Conservation (phyloP, 2,329 filamentous ascomycete species). For the Colletotrichum filicis region DNA sequence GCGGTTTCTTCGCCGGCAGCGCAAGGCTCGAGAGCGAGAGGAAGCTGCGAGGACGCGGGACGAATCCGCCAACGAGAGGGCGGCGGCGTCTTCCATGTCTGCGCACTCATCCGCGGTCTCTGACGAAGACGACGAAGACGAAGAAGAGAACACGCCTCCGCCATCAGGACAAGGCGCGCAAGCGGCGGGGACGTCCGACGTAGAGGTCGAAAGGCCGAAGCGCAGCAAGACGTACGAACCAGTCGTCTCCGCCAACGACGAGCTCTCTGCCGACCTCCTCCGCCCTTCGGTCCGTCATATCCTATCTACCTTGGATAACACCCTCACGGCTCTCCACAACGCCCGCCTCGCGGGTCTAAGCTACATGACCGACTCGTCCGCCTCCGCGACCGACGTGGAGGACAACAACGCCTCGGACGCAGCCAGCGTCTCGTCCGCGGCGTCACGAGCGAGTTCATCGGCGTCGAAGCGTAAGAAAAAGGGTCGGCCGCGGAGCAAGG, state of each 20-base stretch:
- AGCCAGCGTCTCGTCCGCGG: conserved; percentile 9
- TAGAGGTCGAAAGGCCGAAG: background rate
- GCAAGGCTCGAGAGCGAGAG: conserved; percentile 7
- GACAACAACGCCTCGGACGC: conserved; percentile 20
- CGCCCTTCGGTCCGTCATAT: conserved; percentile 77
- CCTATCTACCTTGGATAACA: conserved; percentile 73
- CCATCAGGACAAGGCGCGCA: background rate
- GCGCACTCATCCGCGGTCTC: background rate
- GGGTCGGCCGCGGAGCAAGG: conserved; percentile 15
- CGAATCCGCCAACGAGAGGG: background rate
- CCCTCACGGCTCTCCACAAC: conserved; percentile 78
- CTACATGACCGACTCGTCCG: conserved; percentile 51
- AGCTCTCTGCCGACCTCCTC: conserved; percentile 71
- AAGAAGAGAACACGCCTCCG: background rate
- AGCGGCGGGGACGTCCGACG: background rate
- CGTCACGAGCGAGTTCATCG: conserved; percentile 17
- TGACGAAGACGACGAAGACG: background rate
- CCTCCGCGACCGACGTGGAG: conserved; percentile 42
- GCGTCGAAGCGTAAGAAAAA: background rate
- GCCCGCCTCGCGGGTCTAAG: conserved; percentile 65
- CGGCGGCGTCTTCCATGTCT: conserved; percentile 2
- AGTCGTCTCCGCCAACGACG: conserved; percentile 76
- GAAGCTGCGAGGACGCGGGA: background rate
- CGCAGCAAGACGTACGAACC: conserved; percentile 53
- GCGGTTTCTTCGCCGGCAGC: conserved; percentile 60